phyloP scores from a whole-genome alignment of 345 rosid genomes.

The Combretum micranthum region DNA sequence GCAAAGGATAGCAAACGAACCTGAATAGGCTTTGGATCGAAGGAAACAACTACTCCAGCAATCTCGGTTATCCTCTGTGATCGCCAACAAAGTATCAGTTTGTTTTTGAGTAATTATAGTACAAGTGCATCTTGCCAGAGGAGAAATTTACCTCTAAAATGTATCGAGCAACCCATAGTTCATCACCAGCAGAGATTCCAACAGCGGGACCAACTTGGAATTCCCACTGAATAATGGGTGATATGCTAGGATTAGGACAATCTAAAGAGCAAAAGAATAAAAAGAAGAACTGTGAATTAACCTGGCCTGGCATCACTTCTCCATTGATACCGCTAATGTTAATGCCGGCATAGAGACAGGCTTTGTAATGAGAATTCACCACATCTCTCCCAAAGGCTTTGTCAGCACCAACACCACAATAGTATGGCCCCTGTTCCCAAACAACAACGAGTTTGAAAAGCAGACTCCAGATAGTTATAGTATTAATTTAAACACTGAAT shows the following conservation, averaged over 20 bases:
- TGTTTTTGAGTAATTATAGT: not conserved
- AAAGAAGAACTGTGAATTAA: conserved; percentile 9
- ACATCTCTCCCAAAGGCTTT: conserved; percentile 89
- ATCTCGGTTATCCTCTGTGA: conserved; percentile 92
- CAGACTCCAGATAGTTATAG: too few species aligned
- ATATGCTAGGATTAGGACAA: too few species aligned
- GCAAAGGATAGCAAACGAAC: conserved; percentile 15
- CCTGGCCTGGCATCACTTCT: conserved; percentile 98
- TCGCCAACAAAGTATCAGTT: not conserved
- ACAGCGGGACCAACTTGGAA: conserved; percentile 89
- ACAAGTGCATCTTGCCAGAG: not conserved
- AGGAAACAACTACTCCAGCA: conserved; percentile 82
- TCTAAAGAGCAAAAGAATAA: not conserved
- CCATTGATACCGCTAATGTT: conserved; percentile 91
- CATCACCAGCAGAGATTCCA: conserved; percentile 84
- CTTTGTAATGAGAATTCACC: conserved; percentile 92
- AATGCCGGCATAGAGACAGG: conserved; percentile 78
- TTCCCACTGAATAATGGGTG: conserved; percentile 53
- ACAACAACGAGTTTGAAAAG: too few species aligned
- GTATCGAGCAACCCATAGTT: conserved; percentile 93
- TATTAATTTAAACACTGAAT: too few species aligned
- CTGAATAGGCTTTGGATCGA: conserved; percentile 85
- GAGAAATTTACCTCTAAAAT: conserved; percentile 64
- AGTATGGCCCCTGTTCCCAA: conserved; percentile 75
- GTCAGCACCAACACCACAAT: conserved; percentile 75